A percentile compares a stretch with the other conserved stretches of the same genome.
Evolutionary conservation across 2,329 filamentous ascomycete species (phyloP).

Genomic region (Talaromyces marneffei): DNA sequence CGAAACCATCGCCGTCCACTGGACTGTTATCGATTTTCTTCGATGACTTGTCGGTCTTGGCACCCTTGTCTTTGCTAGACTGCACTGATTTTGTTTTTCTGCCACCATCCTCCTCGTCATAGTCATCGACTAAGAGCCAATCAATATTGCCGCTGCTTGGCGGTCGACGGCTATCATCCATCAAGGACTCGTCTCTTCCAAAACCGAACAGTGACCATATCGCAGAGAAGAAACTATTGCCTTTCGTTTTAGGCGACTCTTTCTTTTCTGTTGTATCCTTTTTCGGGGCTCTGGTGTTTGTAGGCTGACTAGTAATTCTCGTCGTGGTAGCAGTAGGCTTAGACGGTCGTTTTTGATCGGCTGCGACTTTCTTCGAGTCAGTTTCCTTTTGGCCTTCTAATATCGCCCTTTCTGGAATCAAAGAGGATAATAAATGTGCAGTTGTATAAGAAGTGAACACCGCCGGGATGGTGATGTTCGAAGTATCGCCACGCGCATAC

Average conservation of each 20-base stretch:
- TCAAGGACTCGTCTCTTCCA: conserved; percentile 24
- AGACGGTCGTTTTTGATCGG: conserved; percentile 22
- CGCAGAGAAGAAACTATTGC: conserved; percentile 37
- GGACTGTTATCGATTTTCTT: conserved; percentile 22
- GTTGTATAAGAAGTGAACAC: conserved; percentile 94
- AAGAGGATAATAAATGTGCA: conserved; percentile 81
- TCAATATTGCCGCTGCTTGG: conserved; percentile 68
- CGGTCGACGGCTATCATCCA: conserved; percentile 55
- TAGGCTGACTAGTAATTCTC: background rate
- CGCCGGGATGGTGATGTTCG: conserved; percentile 88
- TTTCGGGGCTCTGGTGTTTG: background rate
- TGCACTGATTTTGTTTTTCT: conserved; percentile 18
- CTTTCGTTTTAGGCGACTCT: conserved; percentile 17
- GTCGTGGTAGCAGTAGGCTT: conserved; percentile 20
- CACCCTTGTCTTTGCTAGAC: conserved; percentile 27
- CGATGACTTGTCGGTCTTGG: conserved; percentile 17
- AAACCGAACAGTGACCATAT: conserved; percentile 43
- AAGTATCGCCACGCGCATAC: conserved; percentile 96
- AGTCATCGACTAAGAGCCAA: conserved; percentile 65
- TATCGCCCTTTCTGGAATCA: conserved; percentile 54
- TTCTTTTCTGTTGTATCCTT: background rate
- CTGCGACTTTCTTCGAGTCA: conserved; percentile 39
- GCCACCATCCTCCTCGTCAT: conserved; percentile 47
- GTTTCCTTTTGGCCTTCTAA: conserved; percentile 22
- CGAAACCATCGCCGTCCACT: conserved; percentile 57